phyloP scores from a whole-genome alignment of 768 basidiomycete genomes.

The Clitopilus hobsonii region DNA sequence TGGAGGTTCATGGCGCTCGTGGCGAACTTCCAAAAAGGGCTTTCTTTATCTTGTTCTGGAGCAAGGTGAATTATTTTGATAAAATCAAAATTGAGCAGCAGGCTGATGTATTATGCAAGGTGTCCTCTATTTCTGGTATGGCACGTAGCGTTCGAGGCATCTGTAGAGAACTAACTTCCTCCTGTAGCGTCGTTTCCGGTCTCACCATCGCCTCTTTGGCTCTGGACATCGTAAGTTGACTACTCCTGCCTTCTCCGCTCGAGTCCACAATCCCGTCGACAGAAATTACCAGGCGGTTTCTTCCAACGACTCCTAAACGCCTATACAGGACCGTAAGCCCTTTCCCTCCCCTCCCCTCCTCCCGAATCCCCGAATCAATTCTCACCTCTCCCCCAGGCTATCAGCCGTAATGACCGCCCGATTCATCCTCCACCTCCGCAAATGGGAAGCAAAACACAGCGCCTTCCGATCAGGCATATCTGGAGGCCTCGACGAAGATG shows the following conservation, averaged over 20 bases:
- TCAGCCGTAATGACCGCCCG: slow-evolving; percentile 13
- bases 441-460: slow-evolving; percentile 9
- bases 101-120: slow-evolving; percentile 15
- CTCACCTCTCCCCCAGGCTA: slow-evolving; percentile 3
- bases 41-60: slow-evolving; percentile 20
- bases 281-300: slow-evolving; percentile 16
- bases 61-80: too few species aligned
- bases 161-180: background rate
- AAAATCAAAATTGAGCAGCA: too few species aligned
- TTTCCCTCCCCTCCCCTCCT: background rate
- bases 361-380: background rate
- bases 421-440: slow-evolving; percentile 12
- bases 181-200: slow-evolving; percentile 15
- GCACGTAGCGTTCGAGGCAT: background rate
- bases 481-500: background rate
- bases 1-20: slow-evolving; percentile 7
- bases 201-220: slow-evolving; percentile 19
- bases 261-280: background rate
- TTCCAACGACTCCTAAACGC: slow-evolving; percentile 22
- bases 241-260: background rate
- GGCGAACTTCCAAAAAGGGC: slow-evolving; percentile 12
- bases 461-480: background rate
- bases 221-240: slow-evolving; percentile 21
- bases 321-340: slow-evolving; percentile 18
- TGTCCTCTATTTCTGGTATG: slow-evolving; percentile 23